phyloP scores from a whole-genome alignment of 2,329 filamentous ascomycete species.

The Pseudogymnoascus sp. region DNA sequence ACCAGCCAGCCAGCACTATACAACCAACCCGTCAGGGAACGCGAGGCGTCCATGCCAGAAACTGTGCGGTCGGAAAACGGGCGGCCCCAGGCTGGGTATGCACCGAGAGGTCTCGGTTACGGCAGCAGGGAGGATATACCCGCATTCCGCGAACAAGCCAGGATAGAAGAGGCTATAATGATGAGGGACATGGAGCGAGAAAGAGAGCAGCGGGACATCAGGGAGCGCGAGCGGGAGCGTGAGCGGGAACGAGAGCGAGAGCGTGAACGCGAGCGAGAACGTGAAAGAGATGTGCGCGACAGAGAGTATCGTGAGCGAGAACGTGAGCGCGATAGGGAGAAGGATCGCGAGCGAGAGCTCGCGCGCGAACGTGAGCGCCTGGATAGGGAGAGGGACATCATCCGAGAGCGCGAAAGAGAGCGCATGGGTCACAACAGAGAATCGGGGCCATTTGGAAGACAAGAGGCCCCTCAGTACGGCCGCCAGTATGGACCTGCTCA shows the following conservation, averaged over 20 bases:
- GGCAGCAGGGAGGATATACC: slow-evolving; percentile 24
- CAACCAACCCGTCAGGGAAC: slow-evolving; percentile 13
- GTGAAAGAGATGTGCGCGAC: slow-evolving; percentile 24
- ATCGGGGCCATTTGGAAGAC: not conserved
- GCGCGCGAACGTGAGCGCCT: slow-evolving; percentile 3
- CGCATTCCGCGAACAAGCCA: slow-evolving; percentile 27
- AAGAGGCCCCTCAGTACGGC: slow-evolving; percentile 8
- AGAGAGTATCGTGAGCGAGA: slow-evolving; percentile 29
- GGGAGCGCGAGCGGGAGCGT: slow-evolving; percentile 19
- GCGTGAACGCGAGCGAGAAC: slow-evolving; percentile 36
- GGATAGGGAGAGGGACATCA: slow-evolving; percentile 14
- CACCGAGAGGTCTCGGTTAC: slow-evolving; percentile 17
- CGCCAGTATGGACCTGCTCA: slow-evolving; percentile 19
- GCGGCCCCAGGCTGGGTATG: not conserved
- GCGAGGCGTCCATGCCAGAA: slow-evolving; percentile 3
- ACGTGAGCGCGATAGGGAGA: slow-evolving; percentile 37
- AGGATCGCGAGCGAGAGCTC: slow-evolving; percentile 20
- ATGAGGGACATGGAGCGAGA: slow-evolving; percentile 34
- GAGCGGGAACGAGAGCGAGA: slow-evolving; percentile 30
- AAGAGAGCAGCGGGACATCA: slow-evolving; percentile 17
- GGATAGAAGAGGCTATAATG: slow-evolving; percentile 43
- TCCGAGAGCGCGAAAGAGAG: slow-evolving; percentile 7
- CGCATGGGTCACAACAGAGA: slow-evolving; percentile 3
- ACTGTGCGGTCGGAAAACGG: not conserved
- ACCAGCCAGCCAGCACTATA: slow-evolving; percentile 26